phyloP scores from a whole-genome alignment of 805 yeast genomes.

The Barnettozyma siamensis region DNA sequence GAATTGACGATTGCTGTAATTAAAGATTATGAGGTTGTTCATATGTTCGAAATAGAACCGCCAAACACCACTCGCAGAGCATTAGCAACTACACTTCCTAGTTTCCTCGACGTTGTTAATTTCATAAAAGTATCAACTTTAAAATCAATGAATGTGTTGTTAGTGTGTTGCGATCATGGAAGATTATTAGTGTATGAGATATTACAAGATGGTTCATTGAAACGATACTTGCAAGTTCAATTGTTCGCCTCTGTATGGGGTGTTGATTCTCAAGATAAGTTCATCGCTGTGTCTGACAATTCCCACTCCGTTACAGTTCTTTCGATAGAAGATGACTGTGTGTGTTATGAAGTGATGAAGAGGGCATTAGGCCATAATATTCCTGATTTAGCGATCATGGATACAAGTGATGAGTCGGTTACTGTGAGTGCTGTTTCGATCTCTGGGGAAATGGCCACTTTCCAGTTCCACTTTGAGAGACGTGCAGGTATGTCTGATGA shows the following conservation, averaged over 20 bases:
- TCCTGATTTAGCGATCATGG: slow-evolving; percentile 43
- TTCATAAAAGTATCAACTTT: slow-evolving; percentile 36
- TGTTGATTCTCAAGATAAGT: slow-evolving; percentile 37
- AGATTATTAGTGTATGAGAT: slow-evolving; percentile 35
- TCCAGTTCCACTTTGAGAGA: slow-evolving; percentile 10
- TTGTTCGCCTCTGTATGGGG: slow-evolving; percentile 58
- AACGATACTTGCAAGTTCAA: slow-evolving; percentile 27
- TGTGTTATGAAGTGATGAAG: slow-evolving; percentile 29
- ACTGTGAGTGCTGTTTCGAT: slow-evolving; percentile 40
- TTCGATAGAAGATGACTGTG: slow-evolving; percentile 21
- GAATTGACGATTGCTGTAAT: slow-evolving; percentile 10
- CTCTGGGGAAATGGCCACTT: slow-evolving; percentile 29
- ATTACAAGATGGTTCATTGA: slow-evolving; percentile 21
- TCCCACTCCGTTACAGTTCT: slow-evolving; percentile 40
- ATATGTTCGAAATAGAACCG: slow-evolving; percentile 6
- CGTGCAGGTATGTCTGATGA: neutral
- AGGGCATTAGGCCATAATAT: slow-evolving; percentile 48
- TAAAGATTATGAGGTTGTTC: slow-evolving; percentile 4
- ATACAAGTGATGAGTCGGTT: slow-evolving; percentile 17
- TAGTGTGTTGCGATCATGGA: slow-evolving; percentile 53
- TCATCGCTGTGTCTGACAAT: slow-evolving; percentile 51
- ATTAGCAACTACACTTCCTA: slow-evolving; percentile 44
- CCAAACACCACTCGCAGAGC: slow-evolving; percentile 28
- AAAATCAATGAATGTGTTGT: slow-evolving; percentile 37
- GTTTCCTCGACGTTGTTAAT: slow-evolving; percentile 53